Conservation (phyloP, 2,329 filamentous ascomycete genomes). For the Aspergillus sp. region DNA sequence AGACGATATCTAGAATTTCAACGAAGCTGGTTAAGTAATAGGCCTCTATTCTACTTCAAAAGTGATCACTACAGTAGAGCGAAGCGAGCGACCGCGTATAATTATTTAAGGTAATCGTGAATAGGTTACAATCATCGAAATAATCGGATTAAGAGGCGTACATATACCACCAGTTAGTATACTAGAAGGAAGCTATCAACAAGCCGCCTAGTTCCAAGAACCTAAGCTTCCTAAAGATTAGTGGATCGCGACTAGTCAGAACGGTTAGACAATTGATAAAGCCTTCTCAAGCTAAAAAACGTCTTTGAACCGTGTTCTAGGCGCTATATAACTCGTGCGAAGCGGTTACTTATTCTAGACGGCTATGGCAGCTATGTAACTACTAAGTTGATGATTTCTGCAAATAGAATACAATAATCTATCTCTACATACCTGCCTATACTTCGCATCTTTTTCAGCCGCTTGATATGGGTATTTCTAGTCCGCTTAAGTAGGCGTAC, state of each 20-base stretch:
- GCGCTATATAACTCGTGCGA: not conserved
- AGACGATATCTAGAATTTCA: slow-evolving; percentile 4
- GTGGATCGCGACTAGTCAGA: not conserved
- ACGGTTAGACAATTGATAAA: not conserved
- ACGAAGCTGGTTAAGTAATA: slow-evolving; percentile 11
- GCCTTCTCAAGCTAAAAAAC: not conserved
- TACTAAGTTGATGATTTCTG: too few relatives aligned
- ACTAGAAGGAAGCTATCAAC: not conserved
- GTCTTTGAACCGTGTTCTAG: not conserved
- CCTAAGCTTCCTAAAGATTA: not conserved
- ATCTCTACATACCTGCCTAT: too few relatives aligned
- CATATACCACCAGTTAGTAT: not conserved
- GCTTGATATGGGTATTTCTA: too few relatives aligned
- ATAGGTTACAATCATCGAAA: slow-evolving; percentile 13
- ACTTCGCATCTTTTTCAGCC: too few relatives aligned
- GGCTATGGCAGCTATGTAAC: slow-evolving; percentile 6
- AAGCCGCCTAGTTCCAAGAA: not conserved
- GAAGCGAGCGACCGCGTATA: slow-evolving; percentile 3
- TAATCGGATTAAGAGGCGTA: not conserved
- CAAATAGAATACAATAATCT: too few relatives aligned
- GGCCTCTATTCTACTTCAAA: slow-evolving; percentile 6
- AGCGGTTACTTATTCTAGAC: slow-evolving; percentile 4
- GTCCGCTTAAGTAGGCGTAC: too few relatives aligned
- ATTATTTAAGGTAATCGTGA: slow-evolving; percentile 9
- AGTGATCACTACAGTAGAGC: slow-evolving; percentile 10